These are phyloP conservation scores for Barnettozyma hawaiiensis DNA, from an alignment of 1,139 yeast species.

Conservation along the genomic window DNA sequence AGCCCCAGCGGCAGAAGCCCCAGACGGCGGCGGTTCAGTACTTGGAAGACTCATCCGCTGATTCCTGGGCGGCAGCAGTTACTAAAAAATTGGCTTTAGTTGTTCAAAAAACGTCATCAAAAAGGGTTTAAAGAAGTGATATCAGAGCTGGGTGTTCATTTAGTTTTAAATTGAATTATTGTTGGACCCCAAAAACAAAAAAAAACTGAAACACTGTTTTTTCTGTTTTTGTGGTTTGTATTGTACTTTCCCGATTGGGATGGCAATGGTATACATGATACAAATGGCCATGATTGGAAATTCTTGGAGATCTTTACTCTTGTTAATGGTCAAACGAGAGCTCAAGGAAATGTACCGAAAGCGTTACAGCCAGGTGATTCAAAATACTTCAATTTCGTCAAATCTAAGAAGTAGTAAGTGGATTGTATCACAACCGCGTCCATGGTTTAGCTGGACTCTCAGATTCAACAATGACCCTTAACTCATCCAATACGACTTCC, in stretches of 20 bases:
- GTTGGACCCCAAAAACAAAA: neutral
- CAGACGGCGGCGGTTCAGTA: too few species aligned
- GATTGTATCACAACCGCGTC: slow-evolving; percentile 14
- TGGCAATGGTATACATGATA: slow-evolving; percentile 9
- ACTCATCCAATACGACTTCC: slow-evolving; percentile 42
- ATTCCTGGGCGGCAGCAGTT: neutral
- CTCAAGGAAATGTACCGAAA: too few species aligned
- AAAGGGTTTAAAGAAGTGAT: too few species aligned
- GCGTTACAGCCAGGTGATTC: too few species aligned
- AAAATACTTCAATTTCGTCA: too few species aligned
- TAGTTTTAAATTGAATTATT: too few species aligned
- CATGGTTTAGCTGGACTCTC: slow-evolving; percentile 31
- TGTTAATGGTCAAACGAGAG: too few species aligned
- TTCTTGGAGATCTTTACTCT: too few species aligned
- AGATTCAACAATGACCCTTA: slow-evolving; percentile 33
- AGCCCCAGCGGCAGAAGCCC: neutral
- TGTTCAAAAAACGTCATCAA: too few species aligned
- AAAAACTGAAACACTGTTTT: neutral
- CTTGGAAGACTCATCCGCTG: neutral
- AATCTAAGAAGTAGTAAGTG: neutral
- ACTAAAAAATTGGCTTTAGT: too few species aligned
- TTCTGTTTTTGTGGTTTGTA: neutral
- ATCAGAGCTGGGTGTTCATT: too few species aligned
- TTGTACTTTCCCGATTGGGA: slow-evolving; percentile 20
- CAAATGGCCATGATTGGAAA: too few species aligned